Conservation (phyloP, 306 rosid species). For the Quercus gilva region DNA sequence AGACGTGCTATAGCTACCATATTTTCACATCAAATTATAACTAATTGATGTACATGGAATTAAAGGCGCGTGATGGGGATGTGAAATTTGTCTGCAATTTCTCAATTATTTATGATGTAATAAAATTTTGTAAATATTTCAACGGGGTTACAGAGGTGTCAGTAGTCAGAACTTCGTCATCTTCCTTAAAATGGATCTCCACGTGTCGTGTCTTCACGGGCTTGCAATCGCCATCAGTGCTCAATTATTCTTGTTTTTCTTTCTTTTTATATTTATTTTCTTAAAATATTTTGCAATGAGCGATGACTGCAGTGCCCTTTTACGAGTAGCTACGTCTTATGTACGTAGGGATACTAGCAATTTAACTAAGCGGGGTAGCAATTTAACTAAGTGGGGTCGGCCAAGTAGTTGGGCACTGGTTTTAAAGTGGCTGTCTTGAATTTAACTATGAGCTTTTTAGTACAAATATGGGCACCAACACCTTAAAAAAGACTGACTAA, state of each 20-base stretch:
- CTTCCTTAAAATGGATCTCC: slow-evolving; percentile 43
- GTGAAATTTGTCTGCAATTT: background rate
- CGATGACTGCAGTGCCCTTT: background rate
- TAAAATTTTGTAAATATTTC: slow-evolving; percentile 30
- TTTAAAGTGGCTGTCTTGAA: too few relatives aligned
- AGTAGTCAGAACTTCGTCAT: slow-evolving; percentile 41
- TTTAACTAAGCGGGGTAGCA: too few relatives aligned
- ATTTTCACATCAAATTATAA: accelerated
- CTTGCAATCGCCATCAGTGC: background rate
- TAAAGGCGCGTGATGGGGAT: slow-evolving; percentile 12
- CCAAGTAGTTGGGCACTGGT: too few relatives aligned
- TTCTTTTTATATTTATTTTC: background rate
- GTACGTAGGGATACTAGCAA: too few relatives aligned
- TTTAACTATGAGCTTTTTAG: too few relatives aligned
- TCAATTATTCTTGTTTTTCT: background rate
- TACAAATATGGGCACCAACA: too few relatives aligned
- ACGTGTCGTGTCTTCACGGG: slow-evolving; percentile 43
- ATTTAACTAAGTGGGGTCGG: too few relatives aligned
- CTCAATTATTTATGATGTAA: background rate
- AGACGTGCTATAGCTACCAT: accelerated
- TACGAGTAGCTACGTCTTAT: background rate
- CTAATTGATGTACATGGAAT: accelerated
- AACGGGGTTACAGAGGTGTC: slow-evolving; percentile 18
- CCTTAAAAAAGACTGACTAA: too few relatives aligned
- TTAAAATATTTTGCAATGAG: background rate